These are phyloP conservation scores for Solanum lycopersicoides DNA, from an alignment of 257 asterid species.

Conservation along the genomic window DNA sequence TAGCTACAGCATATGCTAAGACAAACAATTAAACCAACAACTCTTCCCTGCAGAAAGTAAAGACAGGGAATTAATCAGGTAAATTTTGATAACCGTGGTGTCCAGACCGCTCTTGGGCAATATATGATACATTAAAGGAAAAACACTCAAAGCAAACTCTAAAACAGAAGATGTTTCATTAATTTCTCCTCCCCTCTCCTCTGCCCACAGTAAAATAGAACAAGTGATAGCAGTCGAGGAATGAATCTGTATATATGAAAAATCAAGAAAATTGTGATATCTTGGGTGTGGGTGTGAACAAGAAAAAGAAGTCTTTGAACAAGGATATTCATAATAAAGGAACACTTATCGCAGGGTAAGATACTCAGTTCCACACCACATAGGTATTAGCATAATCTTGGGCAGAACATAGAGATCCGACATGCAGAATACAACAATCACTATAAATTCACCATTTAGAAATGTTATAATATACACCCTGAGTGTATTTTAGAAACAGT, in stretches of 20 bases:
- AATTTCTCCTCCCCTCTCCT: background rate
- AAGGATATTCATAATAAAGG: no score
- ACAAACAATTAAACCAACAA: background rate
- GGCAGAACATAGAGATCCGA: no score
- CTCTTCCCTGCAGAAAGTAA: background rate
- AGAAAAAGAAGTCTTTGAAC: background rate
- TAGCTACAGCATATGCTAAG: background rate
- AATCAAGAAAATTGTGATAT: no score
- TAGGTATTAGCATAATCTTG: no score
- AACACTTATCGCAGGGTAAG: no score
- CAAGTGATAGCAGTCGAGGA: background rate
- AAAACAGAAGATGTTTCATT: background rate
- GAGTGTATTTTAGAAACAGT: no score
- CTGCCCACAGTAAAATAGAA: background rate
- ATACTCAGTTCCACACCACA: no score
- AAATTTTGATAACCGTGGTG: background rate
- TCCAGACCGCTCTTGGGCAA: background rate
- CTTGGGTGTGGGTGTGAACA: no score
- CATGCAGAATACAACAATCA: no score
- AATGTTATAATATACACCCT: no score
- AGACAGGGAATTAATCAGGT: background rate
- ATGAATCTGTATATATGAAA: no score
- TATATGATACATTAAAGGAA: background rate
- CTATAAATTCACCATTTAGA: no score
- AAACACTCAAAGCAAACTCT: background rate